A percentile compares a stretch with the other conserved stretches of the same genome.
These are phyloP conservation scores for Neofusicoccum parvum DNA, from an alignment of 2,329 filamentous ascomycete species.

Conservation along the genomic window DNA sequence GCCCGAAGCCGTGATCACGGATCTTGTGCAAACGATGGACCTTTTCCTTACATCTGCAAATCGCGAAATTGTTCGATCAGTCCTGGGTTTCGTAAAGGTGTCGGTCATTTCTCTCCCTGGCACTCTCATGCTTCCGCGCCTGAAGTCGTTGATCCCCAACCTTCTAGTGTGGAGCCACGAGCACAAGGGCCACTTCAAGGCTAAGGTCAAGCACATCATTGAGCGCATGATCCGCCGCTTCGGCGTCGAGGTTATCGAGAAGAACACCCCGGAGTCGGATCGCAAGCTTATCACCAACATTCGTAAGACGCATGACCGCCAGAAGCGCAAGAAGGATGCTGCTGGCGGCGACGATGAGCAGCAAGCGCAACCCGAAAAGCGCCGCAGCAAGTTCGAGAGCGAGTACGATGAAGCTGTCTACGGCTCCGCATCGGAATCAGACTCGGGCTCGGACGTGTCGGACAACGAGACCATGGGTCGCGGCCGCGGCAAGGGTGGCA, in stretches of 20 bases:
- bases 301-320: conserved; percentile 88
- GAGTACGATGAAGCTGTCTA: conserved; percentile 97
- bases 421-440: conserved; percentile 59
- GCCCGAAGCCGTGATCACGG: conserved; percentile 69
- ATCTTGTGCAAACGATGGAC: conserved; percentile 92
- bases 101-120: conserved; percentile 84
- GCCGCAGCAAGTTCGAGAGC: conserved; percentile 74
- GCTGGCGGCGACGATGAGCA: conserved; percentile 47
- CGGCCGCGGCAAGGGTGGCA: conserved; percentile 53
- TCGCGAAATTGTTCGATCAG: conserved; percentile 91
- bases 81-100: conserved; percentile 95
- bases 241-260: conserved; percentile 78
- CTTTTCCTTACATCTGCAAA: conserved; percentile 96
- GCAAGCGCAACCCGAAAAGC: conserved; percentile 35
- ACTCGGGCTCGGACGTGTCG: conserved; percentile 61
- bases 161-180: conserved; percentile 96
- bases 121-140: conserved; percentile 74
- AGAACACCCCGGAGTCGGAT: conserved; percentile 80
- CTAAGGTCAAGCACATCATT: conserved; percentile 97
- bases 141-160: conserved; percentile 80
- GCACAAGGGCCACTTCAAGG: conserved; percentile 95
- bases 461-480: conserved; percentile 56
- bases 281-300: conserved; percentile 92
- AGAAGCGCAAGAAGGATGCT: conserved; percentile 82
- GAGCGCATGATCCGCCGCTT: conserved; percentile 93